These are phyloP conservation scores for Hamigera avellanea DNA, from an alignment of 495 filamentous ascomycete species.

Conservation along the genomic window DNA sequence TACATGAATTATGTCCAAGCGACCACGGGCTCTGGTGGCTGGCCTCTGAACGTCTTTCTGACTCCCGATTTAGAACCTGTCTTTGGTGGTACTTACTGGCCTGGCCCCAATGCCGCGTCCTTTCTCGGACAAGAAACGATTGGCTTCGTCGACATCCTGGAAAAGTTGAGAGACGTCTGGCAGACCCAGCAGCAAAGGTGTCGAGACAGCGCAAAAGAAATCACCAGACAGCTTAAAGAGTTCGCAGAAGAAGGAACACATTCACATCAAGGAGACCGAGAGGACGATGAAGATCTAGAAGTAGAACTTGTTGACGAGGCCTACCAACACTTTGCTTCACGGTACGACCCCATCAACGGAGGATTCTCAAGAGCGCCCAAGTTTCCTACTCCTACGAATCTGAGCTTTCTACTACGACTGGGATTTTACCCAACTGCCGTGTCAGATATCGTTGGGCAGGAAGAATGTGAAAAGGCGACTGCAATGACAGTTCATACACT, in stretches of 20 bases:
- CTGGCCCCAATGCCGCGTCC: slow-evolving; percentile 54
- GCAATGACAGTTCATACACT: slow-evolving; percentile 77
- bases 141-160: slow-evolving; percentile 68
- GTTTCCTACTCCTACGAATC: slow-evolving; percentile 80
- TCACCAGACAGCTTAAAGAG: slow-evolving; percentile 65
- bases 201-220: slow-evolving; percentile 68
- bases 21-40: slow-evolving; percentile 83
- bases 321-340: slow-evolving; percentile 62
- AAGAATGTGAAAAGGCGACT: slow-evolving; percentile 63
- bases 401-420: slow-evolving; percentile 72
- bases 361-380: slow-evolving; percentile 74
- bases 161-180: slow-evolving; percentile 77
- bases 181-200: slow-evolving; percentile 70
- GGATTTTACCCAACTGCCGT: slow-evolving; percentile 61
- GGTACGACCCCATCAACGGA: slow-evolving; percentile 67
- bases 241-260: slow-evolving; percentile 82
- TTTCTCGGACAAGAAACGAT: slow-evolving; percentile 41
- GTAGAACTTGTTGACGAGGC: slow-evolving; percentile 88
- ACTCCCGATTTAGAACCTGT: slow-evolving; percentile 88
- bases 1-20: slow-evolving; percentile 99
- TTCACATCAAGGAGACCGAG: slow-evolving; percentile 38
- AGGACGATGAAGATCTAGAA: slow-evolving; percentile 59
- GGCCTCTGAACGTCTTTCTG: slow-evolving; percentile 94
- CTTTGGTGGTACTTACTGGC: slow-evolving; percentile 96
- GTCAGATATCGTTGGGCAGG: slow-evolving; percentile 71